phyloP scores from a whole-genome alignment of 495 filamentous ascomycete species.

The Neurospora sp. region DNA sequence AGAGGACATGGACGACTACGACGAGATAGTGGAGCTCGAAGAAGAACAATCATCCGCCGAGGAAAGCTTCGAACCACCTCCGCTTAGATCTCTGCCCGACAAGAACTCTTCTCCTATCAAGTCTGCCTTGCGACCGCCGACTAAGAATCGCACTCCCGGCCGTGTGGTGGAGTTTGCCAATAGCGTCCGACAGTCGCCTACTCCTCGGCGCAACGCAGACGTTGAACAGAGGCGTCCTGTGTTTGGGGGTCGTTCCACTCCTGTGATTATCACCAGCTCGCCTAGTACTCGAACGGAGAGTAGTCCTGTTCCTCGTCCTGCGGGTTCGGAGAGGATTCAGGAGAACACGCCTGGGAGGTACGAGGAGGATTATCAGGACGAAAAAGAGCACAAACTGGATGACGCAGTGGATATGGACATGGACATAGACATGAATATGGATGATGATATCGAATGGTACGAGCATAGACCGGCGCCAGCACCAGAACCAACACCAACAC shows the following conservation, averaged over 20 bases:
- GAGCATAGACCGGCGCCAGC: background rate
- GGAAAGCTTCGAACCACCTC: conserved; percentile 1
- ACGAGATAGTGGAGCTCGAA: background rate
- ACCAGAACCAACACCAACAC: background rate
- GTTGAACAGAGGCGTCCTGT: background rate
- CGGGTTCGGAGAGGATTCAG: background rate
- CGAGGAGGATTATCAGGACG: conserved; percentile 6
- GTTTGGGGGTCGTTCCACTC: background rate
- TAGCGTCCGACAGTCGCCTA: conserved; percentile 9
- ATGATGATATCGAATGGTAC: background rate
- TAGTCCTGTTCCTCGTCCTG: background rate
- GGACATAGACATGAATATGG: background rate
- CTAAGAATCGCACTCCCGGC: conserved; percentile 29
- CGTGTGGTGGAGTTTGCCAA: conserved; percentile 38
- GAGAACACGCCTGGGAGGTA: background rate
- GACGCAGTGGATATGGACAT: background rate
- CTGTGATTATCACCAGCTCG: background rate
- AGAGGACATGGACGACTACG: background rate
- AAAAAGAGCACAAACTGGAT: background rate
- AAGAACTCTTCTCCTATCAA: conserved; percentile 37
- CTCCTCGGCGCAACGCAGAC: background rate
- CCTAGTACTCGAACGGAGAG: background rate
- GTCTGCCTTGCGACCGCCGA: conserved; percentile 41
- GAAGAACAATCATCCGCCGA: conserved; percentile 8
- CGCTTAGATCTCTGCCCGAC: conserved; percentile 16